These are phyloP conservation scores for Dovyalis caffra DNA, from an alignment of 345 rosid genomes.

Conservation along the genomic window DNA sequence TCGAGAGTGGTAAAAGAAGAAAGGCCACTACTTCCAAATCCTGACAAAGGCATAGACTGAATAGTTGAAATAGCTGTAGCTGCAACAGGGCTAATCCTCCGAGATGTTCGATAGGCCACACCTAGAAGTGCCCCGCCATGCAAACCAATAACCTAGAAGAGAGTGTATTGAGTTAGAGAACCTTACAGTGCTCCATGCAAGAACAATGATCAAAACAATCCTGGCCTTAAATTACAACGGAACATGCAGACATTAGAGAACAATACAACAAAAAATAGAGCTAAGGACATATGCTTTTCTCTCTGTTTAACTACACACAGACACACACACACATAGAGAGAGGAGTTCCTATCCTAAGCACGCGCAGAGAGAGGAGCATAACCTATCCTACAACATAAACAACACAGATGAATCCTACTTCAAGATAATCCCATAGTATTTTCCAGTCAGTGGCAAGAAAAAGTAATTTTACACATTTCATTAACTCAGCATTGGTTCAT, in stretches of 20 bases:
- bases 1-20: slow-evolving; percentile 80
- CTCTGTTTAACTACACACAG: not conserved
- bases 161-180: slow-evolving; percentile 20
- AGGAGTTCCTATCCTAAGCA: no score
- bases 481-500: no score
- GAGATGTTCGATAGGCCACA: slow-evolving; percentile 89
- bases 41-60: slow-evolving; percentile 98
- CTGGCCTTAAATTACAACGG: not conserved
- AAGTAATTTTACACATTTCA: no score
- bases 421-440: no score
- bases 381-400: no score
- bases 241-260: slow-evolving; percentile 1
- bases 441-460: no score
- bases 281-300: not conserved
- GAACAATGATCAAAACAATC: not conserved
- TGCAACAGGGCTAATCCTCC: slow-evolving; percentile 80
- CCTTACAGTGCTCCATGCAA: slow-evolving; percentile 5
- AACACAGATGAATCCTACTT: no score
- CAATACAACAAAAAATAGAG: not conserved
- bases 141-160: slow-evolving; percentile 70
- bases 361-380: no score
- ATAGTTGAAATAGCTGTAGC: slow-evolving; percentile 93
- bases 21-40: slow-evolving; percentile 74
- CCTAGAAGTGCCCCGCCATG: slow-evolving; percentile 99
- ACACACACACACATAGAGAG: no score